Percentiles rank a stretch among this genome's conserved stretches.
Conservation (phyloP, 768 basidiomycete species). For the Naganishia onofrii region DNA sequence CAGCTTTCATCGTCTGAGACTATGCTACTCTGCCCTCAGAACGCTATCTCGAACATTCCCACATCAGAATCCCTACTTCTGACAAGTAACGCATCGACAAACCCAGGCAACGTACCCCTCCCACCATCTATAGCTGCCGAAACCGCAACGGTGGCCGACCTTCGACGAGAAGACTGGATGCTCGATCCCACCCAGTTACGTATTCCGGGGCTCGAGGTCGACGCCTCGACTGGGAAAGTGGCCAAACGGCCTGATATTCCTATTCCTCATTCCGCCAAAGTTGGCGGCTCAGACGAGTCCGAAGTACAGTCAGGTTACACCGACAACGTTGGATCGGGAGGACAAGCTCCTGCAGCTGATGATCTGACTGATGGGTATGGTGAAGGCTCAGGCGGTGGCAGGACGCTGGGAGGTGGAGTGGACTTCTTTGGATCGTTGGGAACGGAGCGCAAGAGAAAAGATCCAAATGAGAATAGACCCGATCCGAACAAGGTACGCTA, state of each 20-base stretch:
- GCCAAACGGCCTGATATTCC: conserved; percentile 28
- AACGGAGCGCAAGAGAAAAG: conserved; percentile 67
- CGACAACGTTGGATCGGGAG: conserved; percentile 31
- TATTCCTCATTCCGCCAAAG: conserved; percentile 38
- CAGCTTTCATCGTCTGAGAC: not conserved
- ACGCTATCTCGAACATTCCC: conserved; percentile 63
- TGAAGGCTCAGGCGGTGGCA: conserved; percentile 55
- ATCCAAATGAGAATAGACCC: conserved; percentile 55
- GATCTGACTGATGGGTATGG: conserved; percentile 51
- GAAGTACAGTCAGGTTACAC: not conserved
- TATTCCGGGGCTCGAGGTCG: conserved; percentile 42
- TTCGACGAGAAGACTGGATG: conserved; percentile 83
- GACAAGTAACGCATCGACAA: conserved; percentile 61
- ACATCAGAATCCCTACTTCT: conserved; percentile 69
- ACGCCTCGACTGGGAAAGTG: conserved; percentile 23
- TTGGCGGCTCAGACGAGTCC: not conserved
- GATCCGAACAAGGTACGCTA: conserved; percentile 68
- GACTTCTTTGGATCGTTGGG: conserved; percentile 92
- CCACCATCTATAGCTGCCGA: conserved; percentile 57
- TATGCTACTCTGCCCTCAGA: not conserved
- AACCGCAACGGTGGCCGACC: conserved; percentile 29
- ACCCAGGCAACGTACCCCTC: conserved; percentile 57
- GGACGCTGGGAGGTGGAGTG: conserved; percentile 61
- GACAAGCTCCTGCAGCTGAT: conserved; percentile 32
- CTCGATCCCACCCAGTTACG: conserved; percentile 55